phyloP scores from a whole-genome alignment of 768 basidiomycete species.

The Xerocomellus intermedius region DNA sequence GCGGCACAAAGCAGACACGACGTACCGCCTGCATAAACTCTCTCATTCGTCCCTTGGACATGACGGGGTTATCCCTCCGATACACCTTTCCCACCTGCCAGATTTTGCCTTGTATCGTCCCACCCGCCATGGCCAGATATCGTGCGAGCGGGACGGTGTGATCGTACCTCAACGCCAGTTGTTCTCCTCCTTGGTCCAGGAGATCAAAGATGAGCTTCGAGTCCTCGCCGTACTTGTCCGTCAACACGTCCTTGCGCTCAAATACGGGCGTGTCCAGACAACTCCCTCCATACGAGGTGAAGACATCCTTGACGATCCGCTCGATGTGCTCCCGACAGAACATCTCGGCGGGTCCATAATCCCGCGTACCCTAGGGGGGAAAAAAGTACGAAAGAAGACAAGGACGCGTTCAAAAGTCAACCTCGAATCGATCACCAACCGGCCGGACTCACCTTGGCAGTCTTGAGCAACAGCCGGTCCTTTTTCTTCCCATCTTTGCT shows the following conservation, averaged over 20 bases:
- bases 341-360: slow-evolving; percentile 92
- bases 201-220: slow-evolving; percentile 97
- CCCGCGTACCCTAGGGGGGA: slow-evolving; percentile 76
- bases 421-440: slow-evolving; percentile 13
- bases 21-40: slow-evolving; percentile 96
- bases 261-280: slow-evolving; percentile 98
- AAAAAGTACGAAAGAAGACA: not conserved
- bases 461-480: slow-evolving; percentile 79
- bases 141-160: slow-evolving; percentile 96
- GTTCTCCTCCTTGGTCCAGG: slow-evolving; percentile 95
- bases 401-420: not conserved
- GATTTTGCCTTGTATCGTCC: slow-evolving; percentile 74
- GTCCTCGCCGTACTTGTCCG: slow-evolving; percentile 98
- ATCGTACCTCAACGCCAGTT: slow-evolving; percentile 92
- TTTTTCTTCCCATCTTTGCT: slow-evolving; percentile 59
- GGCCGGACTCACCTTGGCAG: slow-evolving; percentile 71
- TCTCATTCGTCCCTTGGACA: slow-evolving; percentile 97
- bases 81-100: slow-evolving; percentile 99
- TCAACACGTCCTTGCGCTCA: slow-evolving; percentile 92
- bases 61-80: slow-evolving; percentile 91
- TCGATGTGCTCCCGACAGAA: slow-evolving; percentile 90
- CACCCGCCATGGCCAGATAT: slow-evolving; percentile 94
- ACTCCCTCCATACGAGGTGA: slow-evolving; percentile 83
- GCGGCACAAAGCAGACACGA: not conserved
- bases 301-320: slow-evolving; percentile 80